phyloP scores from a whole-genome alignment of 257 asterid genomes.

The Ilex asprella region DNA sequence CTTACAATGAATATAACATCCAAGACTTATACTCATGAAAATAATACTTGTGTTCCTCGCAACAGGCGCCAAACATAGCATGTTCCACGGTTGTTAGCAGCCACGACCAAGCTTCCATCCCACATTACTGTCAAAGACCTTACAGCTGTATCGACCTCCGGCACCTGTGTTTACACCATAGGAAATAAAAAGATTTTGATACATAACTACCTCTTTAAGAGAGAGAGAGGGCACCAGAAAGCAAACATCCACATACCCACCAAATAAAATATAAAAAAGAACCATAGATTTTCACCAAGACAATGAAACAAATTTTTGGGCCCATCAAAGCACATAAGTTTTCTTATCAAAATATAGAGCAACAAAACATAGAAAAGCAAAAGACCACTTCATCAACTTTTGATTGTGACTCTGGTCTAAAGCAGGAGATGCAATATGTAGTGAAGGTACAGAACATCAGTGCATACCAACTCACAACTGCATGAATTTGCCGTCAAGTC shows the following conservation, averaged over 20 bases:
- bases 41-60: slow-evolving; percentile 73
- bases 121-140: slow-evolving; percentile 94
- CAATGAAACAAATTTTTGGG: not conserved
- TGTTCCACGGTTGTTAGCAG: slow-evolving; percentile 89
- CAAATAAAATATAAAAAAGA: not conserved
- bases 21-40: slow-evolving; percentile 7
- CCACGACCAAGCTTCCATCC: slow-evolving; percentile 97
- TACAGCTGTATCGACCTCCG: slow-evolving; percentile 95
- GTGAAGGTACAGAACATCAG: not conserved
- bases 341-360: not conserved
- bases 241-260: not conserved
- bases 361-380: not conserved
- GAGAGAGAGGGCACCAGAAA: no score
- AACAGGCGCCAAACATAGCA: slow-evolving; percentile 93
- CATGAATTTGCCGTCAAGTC: slow-evolving; percentile 96
- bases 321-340: not conserved
- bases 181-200: not conserved
- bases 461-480: slow-evolving; percentile 90
- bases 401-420: not conserved
- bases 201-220: not conserved
- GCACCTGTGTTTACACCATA: slow-evolving; percentile 46
- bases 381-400: not conserved
- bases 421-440: no score
- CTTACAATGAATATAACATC: not conserved
- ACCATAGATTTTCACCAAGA: not conserved